Base-by-base conservation (phyloP, 2,329 filamentous ascomycete species). In the Claviceps sp. region DNA sequence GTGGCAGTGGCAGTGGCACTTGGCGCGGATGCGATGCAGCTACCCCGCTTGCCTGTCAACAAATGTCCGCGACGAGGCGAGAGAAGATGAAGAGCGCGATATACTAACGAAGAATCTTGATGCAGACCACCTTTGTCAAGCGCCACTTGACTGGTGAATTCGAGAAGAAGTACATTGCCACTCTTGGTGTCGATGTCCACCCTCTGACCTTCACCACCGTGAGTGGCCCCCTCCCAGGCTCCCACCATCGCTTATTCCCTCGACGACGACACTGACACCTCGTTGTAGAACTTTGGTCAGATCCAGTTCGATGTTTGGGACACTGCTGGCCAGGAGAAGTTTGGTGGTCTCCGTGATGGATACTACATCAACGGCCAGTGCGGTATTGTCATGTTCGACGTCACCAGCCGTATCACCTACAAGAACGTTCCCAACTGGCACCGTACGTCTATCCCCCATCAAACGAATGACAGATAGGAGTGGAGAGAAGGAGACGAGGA, bases 401-500 rank as follows among this genome's bases (percentile, higher is more conserved):
- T 98, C 61, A 97, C 93, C 59, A 96, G 91, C 63, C 88, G 93
- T 70, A 97, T 98, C 73, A 98, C 93, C 72, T 98, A 98, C 86
- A 98, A 98, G 87, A 98, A 98, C 80, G 93, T 98, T 59, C 93
- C 93, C 77, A 97, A 97, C 87, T 98, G 93, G 93, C 93, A 98
- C 76, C 93, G 93, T 95, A 84, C 71, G 89, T 83, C 55, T 42
- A 34, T 34, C 40, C 4, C 3, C 26, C 24, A 47, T 19, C 7
- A 17, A 13, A 47, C 16, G 24, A n/a, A 45, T 46, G 44, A 17
- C 5, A 13, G 24, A 22, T 10, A 22, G 41, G 16, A 17, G 24
- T 16, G 26, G 8, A 46, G 24, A 34, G 26, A 46, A 10, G 13
- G 4, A 14, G 44, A 47, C n/a, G 26, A 13, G 14, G n/a, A 34